Evolutionary conservation across 306 rosid genomes (phyloP), one percentile per base, ranked within the genome.

Genomic region (Pterocarpus santalinus): DNA sequence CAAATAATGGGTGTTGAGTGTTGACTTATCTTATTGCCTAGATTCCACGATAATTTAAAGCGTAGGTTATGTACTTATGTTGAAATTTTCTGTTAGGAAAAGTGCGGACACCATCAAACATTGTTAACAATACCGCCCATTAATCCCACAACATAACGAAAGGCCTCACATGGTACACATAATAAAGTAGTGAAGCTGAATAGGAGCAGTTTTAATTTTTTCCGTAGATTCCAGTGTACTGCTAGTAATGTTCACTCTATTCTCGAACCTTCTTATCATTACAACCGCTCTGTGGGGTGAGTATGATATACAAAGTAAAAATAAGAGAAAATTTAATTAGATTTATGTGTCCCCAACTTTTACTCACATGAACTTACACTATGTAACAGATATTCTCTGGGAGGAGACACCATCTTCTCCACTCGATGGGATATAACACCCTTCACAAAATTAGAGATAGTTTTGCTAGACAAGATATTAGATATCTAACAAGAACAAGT

Each of bases 21-120:
- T 69, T 65, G 8, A 8, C 10, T 65, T 1, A 22, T 53, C 73
- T 36, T 80, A 34, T 62, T 13, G 68, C 41, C 65, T 5, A 49
- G 65, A 49, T 62, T 71, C 73, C 73, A 49, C 4, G 16, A 80
- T 22, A 36, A 5, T 60, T 69, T 36, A 66, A 49, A 79, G 22
- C 22, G 56, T 49, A 34, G 43, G 76, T 28, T 34, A 70, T 32
- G 35, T 38, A 22, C 28, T 22, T 22, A 22, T 22, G 28, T 22
- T 65, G 43, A 71, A 69, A 16, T 58, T 71, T 62, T 22, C 52
- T 36, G 76, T 43, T 58, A 69, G n/a, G 49, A 79, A 79, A 79
- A 30, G 30, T 34, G 65, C 36, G 65, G 69, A 41, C 56, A 73
- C 63, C 32, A 30, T 80, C 44, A 17, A 15, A 28, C 46, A 49